Percentiles rank a stretch among this genome's conserved stretches.
These are phyloP conservation scores for Psilocybe azurescens DNA, from an alignment of 768 basidiomycete genomes.

Conservation along the genomic window DNA sequence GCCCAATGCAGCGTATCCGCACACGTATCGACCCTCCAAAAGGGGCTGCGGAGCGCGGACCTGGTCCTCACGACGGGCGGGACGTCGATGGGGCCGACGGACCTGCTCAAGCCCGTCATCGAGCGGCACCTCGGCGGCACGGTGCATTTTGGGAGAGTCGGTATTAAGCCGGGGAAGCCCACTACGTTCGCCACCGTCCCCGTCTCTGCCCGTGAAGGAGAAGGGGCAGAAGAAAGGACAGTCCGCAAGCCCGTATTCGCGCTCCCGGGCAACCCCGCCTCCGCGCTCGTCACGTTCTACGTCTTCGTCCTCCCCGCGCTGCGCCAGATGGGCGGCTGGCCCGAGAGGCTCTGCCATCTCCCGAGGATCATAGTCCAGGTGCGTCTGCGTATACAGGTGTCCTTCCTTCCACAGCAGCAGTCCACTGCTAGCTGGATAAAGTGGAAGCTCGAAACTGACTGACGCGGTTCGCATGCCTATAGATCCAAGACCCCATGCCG, in stretches of 20 bases:
- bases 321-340: constrained; percentile 74
- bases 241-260: constrained; percentile 74
- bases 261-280: constrained; percentile 89
- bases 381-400: not conserved
- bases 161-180: constrained; percentile 85
- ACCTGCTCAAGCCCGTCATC: constrained; percentile 87
- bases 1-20: constrained; percentile 47
- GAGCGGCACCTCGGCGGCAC: constrained; percentile 78
- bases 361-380: constrained; percentile 72
- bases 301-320: constrained; percentile 86
- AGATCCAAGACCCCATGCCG: constrained; percentile 66
- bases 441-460: not conserved
- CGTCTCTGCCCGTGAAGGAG: constrained; percentile 2
- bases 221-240: constrained; percentile 15
- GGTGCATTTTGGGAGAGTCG: constrained; percentile 86
- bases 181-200: constrained; percentile 89
- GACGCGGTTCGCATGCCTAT: not conserved
- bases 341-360: constrained; percentile 51
- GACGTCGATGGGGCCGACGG: constrained; percentile 90
- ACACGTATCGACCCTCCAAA: constrained; percentile 61
- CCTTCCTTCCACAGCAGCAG: too few species aligned
- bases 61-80: constrained; percentile 87
- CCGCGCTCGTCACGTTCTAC: constrained; percentile 85
- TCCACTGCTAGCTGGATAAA: too few species aligned
- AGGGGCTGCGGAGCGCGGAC: constrained; percentile 69